A percentile compares a stretch with the other conserved stretches of the same genome.
Evolutionary conservation across 139 green algal genomes (phyloP).

Genomic region (Trebouxia sp.): DNA sequence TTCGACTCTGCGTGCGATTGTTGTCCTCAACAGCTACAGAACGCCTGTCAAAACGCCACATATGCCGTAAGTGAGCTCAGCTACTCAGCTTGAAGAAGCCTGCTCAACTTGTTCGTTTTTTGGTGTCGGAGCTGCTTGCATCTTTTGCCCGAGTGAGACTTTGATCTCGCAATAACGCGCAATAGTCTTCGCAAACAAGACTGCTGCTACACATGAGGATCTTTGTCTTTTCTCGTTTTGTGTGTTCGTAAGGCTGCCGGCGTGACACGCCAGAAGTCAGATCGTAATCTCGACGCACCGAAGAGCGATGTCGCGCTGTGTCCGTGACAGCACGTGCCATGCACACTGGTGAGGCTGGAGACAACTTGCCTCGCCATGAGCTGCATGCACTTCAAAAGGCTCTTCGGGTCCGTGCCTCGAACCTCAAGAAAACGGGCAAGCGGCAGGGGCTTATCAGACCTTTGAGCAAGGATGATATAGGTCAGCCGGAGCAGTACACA

Average conservation of each 20-base stretch:
- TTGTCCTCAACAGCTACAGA: no score
- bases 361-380: neutral
- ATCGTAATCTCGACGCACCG: no score
- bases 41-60: neutral
- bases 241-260: neutral
- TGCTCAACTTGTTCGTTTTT: neutral
- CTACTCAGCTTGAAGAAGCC: conserved; percentile 7
- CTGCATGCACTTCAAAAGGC: neutral
- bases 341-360: neutral
- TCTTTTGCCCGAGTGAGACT: no score
- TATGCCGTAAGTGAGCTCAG: neutral
- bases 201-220: no score
- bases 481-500: no score
- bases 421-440: neutral
- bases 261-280: neutral
- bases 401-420: neutral
- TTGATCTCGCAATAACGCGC: no score
- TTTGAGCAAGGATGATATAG: neutral
- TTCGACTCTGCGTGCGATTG: no score
- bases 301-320: no score
- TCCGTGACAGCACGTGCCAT: no score
- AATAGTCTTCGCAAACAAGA: no score
- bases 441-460: neutral
- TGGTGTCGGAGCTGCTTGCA: neutral
- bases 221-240: no score